Evolutionary conservation across 1,284 basidiomycete genomes (phyloP).

Genomic region (Sphagnurus paluster): DNA sequence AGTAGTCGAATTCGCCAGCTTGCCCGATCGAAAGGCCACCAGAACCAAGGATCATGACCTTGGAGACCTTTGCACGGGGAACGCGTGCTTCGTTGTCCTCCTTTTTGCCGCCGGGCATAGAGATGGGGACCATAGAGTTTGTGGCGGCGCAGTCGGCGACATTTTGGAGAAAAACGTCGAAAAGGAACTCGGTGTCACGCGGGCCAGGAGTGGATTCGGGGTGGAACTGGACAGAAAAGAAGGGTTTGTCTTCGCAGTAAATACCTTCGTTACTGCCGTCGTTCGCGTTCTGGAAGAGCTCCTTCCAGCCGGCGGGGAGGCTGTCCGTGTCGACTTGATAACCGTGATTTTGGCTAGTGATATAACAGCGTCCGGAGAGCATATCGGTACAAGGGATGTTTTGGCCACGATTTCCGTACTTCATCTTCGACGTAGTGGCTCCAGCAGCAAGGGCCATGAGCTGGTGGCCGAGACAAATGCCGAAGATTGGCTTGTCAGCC

Average conservation of each 20-base stretch:
- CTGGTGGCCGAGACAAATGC: constrained; percentile 99
- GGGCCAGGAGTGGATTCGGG: constrained; percentile 99
- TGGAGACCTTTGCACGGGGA: constrained; percentile 82
- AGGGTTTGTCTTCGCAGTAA: constrained; percentile 88
- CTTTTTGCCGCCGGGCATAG: constrained; percentile 86
- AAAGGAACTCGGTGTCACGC: constrained; percentile 97
- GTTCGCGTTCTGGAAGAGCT: constrained; percentile 96
- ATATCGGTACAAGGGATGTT: constrained; percentile 98
- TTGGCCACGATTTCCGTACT: constrained; percentile 98
- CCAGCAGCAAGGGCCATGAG: constrained; percentile 94
- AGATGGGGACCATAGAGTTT: constrained; percentile 72
- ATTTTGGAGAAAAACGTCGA: constrained; percentile 95
- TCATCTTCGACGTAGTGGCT: constrained; percentile 96
- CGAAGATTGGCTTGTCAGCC: constrained; percentile 88
- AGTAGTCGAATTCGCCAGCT: constrained; percentile 99
- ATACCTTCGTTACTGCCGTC: constrained; percentile 98
- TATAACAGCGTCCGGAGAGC: constrained; percentile 95
- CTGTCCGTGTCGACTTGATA: constrained; percentile 89
- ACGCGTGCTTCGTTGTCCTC: constrained; percentile 80
- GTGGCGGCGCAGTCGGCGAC: constrained; percentile 76
- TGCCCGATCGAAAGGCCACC: constrained; percentile 98
- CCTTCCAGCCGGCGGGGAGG: constrained; percentile 87
- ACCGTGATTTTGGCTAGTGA: constrained; percentile 99
- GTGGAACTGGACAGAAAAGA: constrained; percentile 99
- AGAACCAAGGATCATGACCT: constrained; percentile 97